Conservation (phyloP, 1,284 basidiomycete genomes). For the Sphagnurus paluster region DNA sequence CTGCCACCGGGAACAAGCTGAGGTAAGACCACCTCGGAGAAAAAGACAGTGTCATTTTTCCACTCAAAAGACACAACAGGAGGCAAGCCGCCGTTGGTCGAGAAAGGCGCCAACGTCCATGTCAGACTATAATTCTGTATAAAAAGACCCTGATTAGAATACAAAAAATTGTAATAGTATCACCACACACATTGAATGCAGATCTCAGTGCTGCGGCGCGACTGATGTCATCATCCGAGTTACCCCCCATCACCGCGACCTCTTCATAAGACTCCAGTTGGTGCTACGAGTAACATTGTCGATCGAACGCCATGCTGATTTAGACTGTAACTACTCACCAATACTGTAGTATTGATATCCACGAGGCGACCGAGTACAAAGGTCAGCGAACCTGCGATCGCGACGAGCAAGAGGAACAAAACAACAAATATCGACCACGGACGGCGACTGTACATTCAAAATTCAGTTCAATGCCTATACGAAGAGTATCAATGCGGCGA, state of each 20-base stretch:
- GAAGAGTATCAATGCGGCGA: no score
- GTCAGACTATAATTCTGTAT: constrained; percentile 27
- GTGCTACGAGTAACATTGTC: constrained; percentile 23
- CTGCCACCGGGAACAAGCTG: constrained; percentile 35
- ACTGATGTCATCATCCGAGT: constrained; percentile 27
- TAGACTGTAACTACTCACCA: constrained; percentile 21
- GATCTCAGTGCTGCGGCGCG: constrained; percentile 21
- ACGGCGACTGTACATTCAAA: no score
- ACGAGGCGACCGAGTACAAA: constrained; percentile 37
- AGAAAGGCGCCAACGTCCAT: constrained; percentile 38
- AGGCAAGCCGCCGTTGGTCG: constrained; percentile 32
- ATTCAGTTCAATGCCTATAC: no score
- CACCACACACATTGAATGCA: constrained; percentile 23
- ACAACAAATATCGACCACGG: constrained; percentile 36
- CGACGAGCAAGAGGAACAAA: constrained; percentile 31
- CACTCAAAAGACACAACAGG: constrained; percentile 28
- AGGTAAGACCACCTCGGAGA: constrained; percentile 32
- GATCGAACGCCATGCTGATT: background rate
- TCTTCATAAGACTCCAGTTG: constrained; percentile 32
- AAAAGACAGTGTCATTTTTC: constrained; percentile 35
- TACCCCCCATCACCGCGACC: constrained; percentile 29
- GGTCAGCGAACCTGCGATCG: constrained; percentile 25
- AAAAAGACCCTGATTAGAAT: background rate
- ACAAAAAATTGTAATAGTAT: constrained; percentile 9
- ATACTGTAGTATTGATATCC: constrained; percentile 29